Conservation (phyloP, 2,329 filamentous ascomycete species). For the Epichloe coenophiala region DNA sequence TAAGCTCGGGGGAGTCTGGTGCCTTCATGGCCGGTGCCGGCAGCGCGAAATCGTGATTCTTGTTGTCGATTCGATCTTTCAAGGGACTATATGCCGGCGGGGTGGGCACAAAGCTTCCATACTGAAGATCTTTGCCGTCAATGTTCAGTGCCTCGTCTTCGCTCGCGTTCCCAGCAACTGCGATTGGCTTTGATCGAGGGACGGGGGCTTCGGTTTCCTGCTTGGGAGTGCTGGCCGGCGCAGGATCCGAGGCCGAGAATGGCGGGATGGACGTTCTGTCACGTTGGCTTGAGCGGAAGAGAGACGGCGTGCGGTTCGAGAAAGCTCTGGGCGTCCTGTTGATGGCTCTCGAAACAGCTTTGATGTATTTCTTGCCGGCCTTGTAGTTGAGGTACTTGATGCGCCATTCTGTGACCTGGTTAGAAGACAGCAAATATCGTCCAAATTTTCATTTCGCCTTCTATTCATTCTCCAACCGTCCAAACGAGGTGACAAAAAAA, state of each 20-base stretch:
- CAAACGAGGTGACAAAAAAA: not conserved
- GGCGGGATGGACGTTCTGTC: conserved; percentile 2
- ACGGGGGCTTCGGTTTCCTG: not conserved
- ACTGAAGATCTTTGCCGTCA: conserved; percentile 27
- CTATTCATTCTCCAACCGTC: too few relatives aligned
- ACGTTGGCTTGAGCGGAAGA: conserved; percentile 13
- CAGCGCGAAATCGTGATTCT: conserved; percentile 31
- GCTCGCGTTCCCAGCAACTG: not conserved
- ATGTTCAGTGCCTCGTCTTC: conserved; percentile 9
- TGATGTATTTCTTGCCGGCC: conserved; percentile 87
- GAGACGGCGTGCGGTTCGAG: conserved; percentile 19
- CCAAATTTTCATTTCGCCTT: not conserved
- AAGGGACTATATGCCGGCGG: conserved; percentile 20
- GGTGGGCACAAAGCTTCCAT: conserved; percentile 39
- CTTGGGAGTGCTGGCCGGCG: not conserved
- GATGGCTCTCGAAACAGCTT: conserved; percentile 63
- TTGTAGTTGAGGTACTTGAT: conserved; percentile 94
- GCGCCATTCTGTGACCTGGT: conserved; percentile 56
- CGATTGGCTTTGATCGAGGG: conserved; percentile 1
- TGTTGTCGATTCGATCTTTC: conserved; percentile 5
- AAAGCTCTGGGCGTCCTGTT: conserved; percentile 38
- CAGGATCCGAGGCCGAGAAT: not conserved
- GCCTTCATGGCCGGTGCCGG: conserved; percentile 39
- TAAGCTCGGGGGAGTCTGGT: conserved; percentile 15
- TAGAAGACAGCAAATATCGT: not conserved